Evolutionary conservation across 163 green algal genomes (phyloP).

Genomic region (Prototheca wickerhamii): DNA sequence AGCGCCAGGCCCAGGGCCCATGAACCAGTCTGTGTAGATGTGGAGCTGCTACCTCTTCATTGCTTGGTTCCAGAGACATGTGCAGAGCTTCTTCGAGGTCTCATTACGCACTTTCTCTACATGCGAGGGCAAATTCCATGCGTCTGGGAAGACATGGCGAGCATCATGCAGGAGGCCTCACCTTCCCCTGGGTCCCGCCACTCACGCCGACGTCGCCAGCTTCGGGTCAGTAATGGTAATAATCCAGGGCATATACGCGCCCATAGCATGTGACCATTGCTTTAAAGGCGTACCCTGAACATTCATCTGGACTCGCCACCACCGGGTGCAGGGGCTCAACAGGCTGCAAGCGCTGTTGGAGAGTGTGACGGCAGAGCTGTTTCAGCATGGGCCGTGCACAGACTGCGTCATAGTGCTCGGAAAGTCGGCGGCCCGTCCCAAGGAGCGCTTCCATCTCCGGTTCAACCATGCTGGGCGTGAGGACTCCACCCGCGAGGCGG

Average conservation of each 20-base stretch:
- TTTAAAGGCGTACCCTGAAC: not conserved
- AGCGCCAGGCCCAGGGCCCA: too few relatives aligned
- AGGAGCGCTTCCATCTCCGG: not conserved
- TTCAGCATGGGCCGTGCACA: not conserved
- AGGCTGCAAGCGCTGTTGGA: not conserved
- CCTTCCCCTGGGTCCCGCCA: too few relatives aligned
- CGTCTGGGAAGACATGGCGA: slow-evolving; percentile 15
- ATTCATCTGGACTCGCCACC: not conserved
- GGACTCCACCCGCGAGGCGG: not conserved
- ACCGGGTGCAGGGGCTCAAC: not conserved
- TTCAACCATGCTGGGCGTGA: not conserved
- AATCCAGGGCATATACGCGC: too few relatives aligned
- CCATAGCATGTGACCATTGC: too few relatives aligned
- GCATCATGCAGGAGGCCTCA: too few relatives aligned
- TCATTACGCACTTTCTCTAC: slow-evolving; percentile 27
- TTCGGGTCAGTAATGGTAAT: too few relatives aligned
- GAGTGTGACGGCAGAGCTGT: not conserved
- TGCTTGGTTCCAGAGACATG: not conserved
- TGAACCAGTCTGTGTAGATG: not conserved
- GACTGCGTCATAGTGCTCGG: not conserved
- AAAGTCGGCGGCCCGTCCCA: not conserved
- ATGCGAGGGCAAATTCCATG: slow-evolving; percentile 18
- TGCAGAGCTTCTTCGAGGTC: not conserved
- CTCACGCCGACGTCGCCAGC: too few relatives aligned
- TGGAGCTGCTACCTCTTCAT: not conserved